Evolutionary conservation across 1,139 yeast species (phyloP), one percentile per base, ranked within the genome.

Genomic region (Magnusiomyces ingens): DNA sequence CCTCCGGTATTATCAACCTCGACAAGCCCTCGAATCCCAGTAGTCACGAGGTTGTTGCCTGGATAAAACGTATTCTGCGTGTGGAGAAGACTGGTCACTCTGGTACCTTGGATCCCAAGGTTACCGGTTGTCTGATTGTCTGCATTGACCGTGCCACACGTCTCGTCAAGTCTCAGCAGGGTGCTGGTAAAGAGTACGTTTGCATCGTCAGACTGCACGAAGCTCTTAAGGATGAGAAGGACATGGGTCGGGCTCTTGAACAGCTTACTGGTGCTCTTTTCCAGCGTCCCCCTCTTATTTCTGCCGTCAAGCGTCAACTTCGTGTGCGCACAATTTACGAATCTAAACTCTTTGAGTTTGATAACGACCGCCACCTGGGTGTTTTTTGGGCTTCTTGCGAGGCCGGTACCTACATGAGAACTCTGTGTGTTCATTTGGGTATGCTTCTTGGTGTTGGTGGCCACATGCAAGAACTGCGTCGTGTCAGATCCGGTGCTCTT

Each of bases 311-410:
- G 80, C 87, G 99, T 78, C 99, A 93, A 76, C 80, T 93, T 72
- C 90, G 99, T 80, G 96, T 93, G 59, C 84, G 99, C 76, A 93
- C 98, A 59, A 91, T 93, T 69, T 93, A 93, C 74, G 99, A 93
- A 70, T 88, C 97, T 60, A 90, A 93, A 62, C 78, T 93, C 71
- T 82, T 91, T 65, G 99, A 93, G 75, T 93, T 93, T 67, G 99
- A 93, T 74, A 88, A 90, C 75, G 91, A 93, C 75, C 85, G 98
- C 74, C 94, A 94, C 65, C 80, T 93, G 61, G 96, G 96, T 75
- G 98, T 93, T 42, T 93, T 93, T 78, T 93, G 99, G 99, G 98
- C 98, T 57, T 86, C 95, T 48, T 93, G 99, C 81, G 99, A 93
- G 78, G 99, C 99, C 58, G 99, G 99, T 74, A 93, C 99, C 60